Evolutionary conservation across 2,329 filamentous ascomycete species (phyloP).

Genomic region (Exophiala oligosperma): DNA sequence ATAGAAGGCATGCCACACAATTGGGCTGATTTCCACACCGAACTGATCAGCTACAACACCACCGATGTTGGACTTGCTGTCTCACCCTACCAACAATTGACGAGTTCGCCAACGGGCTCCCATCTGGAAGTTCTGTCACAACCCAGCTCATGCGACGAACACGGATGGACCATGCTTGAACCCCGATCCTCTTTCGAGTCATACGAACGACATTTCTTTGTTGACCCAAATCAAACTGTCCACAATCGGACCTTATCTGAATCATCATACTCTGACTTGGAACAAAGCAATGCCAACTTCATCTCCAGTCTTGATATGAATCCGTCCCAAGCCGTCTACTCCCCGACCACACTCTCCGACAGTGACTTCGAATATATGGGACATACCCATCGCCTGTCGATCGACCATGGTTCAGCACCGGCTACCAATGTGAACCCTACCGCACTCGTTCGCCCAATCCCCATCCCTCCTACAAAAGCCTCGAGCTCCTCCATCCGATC

Average conservation of each 20-base stretch:
- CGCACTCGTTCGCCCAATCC: slow-evolving; percentile 66
- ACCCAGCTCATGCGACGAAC: slow-evolving; percentile 75
- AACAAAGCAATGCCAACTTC: slow-evolving; percentile 60
- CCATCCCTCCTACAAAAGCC: slow-evolving; percentile 46
- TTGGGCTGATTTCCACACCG: slow-evolving; percentile 77
- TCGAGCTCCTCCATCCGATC: slow-evolving; percentile 59
- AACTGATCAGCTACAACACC: slow-evolving; percentile 58
- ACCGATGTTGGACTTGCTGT: slow-evolving; percentile 51
- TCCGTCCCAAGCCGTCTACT: slow-evolving; percentile 73
- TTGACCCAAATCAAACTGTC: slow-evolving; percentile 87
- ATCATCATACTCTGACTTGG: slow-evolving; percentile 73
- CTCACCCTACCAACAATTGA: slow-evolving; percentile 43
- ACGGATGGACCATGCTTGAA: slow-evolving; percentile 83
- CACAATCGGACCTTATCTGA: slow-evolving; percentile 86
- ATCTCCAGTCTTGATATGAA: slow-evolving; percentile 83
- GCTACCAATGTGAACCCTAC: slow-evolving; percentile 63
- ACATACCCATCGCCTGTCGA: slow-evolving; percentile 40
- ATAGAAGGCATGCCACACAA: slow-evolving; percentile 68
- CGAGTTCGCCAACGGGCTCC: slow-evolving; percentile 72
- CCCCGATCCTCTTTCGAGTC: slow-evolving; percentile 71
- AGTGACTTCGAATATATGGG: slow-evolving; percentile 57
- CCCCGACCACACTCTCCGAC: slow-evolving; percentile 76
- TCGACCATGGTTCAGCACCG: slow-evolving; percentile 42
- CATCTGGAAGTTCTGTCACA: slow-evolving; percentile 86
- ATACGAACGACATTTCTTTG: slow-evolving; percentile 68